Evolutionary conservation across 2,329 filamentous ascomycete genomes (phyloP), one percentile per base, ranked within the genome.

Genomic region (Emericellopsis atlantica): DNA sequence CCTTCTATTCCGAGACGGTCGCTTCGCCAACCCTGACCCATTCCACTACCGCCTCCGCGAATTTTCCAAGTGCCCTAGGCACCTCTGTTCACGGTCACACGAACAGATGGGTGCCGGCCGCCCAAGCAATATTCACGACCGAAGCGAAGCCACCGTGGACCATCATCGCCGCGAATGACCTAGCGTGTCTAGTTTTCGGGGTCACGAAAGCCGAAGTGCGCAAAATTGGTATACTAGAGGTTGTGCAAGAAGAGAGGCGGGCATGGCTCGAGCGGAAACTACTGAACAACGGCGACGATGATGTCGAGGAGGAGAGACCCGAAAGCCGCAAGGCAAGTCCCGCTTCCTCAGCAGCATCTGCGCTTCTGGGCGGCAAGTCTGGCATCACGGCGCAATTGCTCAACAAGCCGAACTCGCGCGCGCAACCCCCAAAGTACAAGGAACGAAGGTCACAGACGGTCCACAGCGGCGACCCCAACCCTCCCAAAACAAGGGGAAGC

Each of bases 41-140:
- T 65, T 42, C 56, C 56, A 8, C 43, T 9, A 33, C 16, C 4
- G 37, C 23, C 14, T 60, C 57, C 32, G 63, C 60, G 15, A 54
- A 60, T 40, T 66, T 70, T 21, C 63, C 74, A 3, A 62, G 62
- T 14, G 57, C 65, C n/a, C 48, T 75, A 2, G 70, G 67, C 10
- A 67, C 81, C 14, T 67, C 73, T 9, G 73, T 85, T n/a, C 90
- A 95, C 59, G 84, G 84, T 8, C 89, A 95, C 60, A 84, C 86
- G 43, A 92, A 85, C 52, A 79, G 92, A 58, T 95, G 88, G 79
- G 81, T 84, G 12, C 88, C 88, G 7, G 85, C 87, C 34, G 85
- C 90, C 5, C 92, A 98, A 59, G 92, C 92, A 40, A 95, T 98
- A 43, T 98, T 98, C 57, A 93, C 90, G 7, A 98, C 92, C n/a